Base-by-base conservation (phyloP, 139 green algal genomes). In the Zygnema circumcarinatum region DNA sequence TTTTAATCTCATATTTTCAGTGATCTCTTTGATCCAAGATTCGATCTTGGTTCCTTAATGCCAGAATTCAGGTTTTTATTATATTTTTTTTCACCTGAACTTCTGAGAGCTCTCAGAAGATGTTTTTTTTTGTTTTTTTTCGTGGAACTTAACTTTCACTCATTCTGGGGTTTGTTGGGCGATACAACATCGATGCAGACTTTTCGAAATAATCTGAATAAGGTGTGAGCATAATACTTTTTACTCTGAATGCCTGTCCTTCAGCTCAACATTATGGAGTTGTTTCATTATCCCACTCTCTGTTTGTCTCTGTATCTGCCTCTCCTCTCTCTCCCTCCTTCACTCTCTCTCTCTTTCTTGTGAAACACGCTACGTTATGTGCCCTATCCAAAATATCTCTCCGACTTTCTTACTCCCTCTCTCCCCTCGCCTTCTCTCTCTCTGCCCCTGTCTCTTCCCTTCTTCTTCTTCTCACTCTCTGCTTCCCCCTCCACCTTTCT, bases 191-290 rank as follows among this genome's bases (percentile, higher is more conserved):
- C 47, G 16, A 84, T 87, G 0, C 38, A 76, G 67, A 87, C 81
- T 25, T 87, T 82, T 33, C 67, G 81, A 3, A 81, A 87, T 35
- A 87, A 87, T 29, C 81, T 87, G 2, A 87, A 87, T 74, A 87
- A 87, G 81, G 31, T 87, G 7, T 3, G 7, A 16, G 29, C 25
- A 72, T 25, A n/a, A 78, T 78, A 41, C 69, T 62, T 62, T 7
- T 16, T 16, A 62, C 7, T 16, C 47, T 62, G n/a, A n/a, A n/a
- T n/a, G n/a, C n/a, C n/a, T n/a, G n/a, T n/a, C n/a, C n/a, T n/a
- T n/a, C n/a, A n/a, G n/a, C n/a, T n/a, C n/a, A n/a, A n/a, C n/a
- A 62, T 62, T 62, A 25, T 16, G 16, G 16, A 62, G 16, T 16
- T 62, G 7, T 62, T 16, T 7, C 7, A 62, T 62, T 62, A 62